These are phyloP conservation scores for Candida caryicola DNA, from an alignment of 805 yeast genomes.

Conservation along the genomic window DNA sequence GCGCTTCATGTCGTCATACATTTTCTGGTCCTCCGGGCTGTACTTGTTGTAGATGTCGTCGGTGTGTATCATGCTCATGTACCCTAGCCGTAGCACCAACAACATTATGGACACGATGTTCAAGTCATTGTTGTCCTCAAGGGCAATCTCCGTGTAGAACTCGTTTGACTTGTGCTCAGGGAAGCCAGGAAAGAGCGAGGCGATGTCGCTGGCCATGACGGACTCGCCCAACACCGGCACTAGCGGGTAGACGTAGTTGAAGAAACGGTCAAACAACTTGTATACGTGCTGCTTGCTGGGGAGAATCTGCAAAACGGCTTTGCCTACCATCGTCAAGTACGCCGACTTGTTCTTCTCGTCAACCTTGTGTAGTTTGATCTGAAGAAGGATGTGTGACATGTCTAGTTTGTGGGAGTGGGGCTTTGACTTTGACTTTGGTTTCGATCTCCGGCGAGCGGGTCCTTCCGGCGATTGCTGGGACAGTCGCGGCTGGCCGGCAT, in stretches of 20 bases:
- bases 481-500: too few relatives aligned
- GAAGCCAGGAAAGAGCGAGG: constrained; percentile 21
- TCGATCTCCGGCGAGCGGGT: background rate
- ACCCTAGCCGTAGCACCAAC: constrained; percentile 33
- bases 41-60: constrained; percentile 26
- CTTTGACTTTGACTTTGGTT: background rate
- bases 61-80: constrained; percentile 38
- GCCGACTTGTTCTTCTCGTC: constrained; percentile 18
- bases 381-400: background rate
- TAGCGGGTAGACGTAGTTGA: constrained; percentile 40
- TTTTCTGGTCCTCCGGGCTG: constrained; percentile 22
- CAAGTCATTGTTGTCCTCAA: constrained; percentile 32
- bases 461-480: too few relatives aligned
- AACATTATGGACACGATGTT: constrained; percentile 28
- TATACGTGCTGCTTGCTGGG: constrained; percentile 27
- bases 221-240: constrained; percentile 35
- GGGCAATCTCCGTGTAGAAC: constrained; percentile 18
- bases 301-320: constrained; percentile 26
- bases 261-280: constrained; percentile 30
- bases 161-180: constrained; percentile 16
- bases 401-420: background rate
- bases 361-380: background rate
- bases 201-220: constrained; percentile 24
- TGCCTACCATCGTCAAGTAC: constrained; percentile 27
- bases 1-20: constrained; percentile 30